Base-by-base conservation (phyloP, 257 asterid species). In the Nicotiana obtusifolia region DNA sequence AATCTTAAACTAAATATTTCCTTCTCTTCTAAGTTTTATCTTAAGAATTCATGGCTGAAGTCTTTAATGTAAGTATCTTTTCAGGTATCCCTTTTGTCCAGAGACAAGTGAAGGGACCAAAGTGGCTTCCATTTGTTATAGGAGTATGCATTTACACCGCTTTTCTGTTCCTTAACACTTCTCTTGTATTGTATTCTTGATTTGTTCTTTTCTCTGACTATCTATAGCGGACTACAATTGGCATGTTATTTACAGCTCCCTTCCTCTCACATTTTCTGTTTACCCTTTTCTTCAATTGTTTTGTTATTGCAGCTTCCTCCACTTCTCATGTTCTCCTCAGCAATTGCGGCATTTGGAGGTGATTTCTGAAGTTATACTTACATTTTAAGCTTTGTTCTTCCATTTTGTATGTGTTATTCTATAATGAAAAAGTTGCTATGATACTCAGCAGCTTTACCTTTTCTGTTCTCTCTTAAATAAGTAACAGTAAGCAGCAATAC, bases 281-380 rank as follows among this genome's bases (percentile, higher is more conserved):
- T 33, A 9, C 33, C 31, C 22, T 81, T 71, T 4, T 54, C 54
- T 69, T 77, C 56, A 11, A 11, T 19, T 71, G 54, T 82, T 81
- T 77, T 49, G 69, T 52, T 60, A 82, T 84, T 61, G 73, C 90
- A 91, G 95, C 79, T 93, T 84, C 95, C 97, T 54, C 91, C 95
- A 68, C 90, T 93, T 47, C 85, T 93, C 30, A 83, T 90, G 85
- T 93, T 88, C 85, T 88, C 99, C 64, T 95, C 95, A 20, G 93
- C 97, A 81, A 89, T 97, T 85, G 93, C 98, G 67, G 91, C 92
- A 73, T 92, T 93, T 92, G 98, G 98, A 88, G 98, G 99, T 93
- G 89, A 76, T 87, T 71, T 82, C 19, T 26, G 57, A 68, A 37
- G 31, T 68, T 68, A 15, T n/a, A 24, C 44, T 54, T 62, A 7